These are phyloP conservation scores for Tuber calosporum DNA, from an alignment of 495 filamentous ascomycete genomes.

Conservation along the genomic window DNA sequence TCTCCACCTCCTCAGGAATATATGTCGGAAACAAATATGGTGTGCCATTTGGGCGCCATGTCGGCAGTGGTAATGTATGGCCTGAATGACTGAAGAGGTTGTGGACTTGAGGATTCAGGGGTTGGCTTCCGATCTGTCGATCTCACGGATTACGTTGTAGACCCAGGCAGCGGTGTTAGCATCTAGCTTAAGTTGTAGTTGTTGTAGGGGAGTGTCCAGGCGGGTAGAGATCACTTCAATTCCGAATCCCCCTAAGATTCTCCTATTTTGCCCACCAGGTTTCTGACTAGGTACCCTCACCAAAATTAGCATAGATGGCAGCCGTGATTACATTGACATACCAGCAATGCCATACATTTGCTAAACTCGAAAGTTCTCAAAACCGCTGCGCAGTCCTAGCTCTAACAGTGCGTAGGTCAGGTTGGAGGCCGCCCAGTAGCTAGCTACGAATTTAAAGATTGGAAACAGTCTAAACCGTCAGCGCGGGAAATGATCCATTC, in stretches of 20 bases:
- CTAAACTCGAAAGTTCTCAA: slow-evolving; percentile 84
- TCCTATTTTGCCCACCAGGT: slow-evolving; percentile 92
- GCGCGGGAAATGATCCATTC: neutral
- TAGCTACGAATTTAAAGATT: too few species aligned
- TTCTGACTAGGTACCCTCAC: slow-evolving; percentile 51
- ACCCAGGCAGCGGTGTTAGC: slow-evolving; percentile 86
- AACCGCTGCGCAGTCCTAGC: slow-evolving; percentile 76
- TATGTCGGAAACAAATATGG: slow-evolving; percentile 89
- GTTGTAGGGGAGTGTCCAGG: slow-evolving; percentile 62
- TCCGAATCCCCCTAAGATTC: slow-evolving; percentile 64
- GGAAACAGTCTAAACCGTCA: slow-evolving; percentile 51
- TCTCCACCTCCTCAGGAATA: slow-evolving; percentile 52
- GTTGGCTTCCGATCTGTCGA: slow-evolving; percentile 82
- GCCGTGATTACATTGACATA: neutral
- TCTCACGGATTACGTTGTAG: slow-evolving; percentile 74
- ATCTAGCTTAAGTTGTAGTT: slow-evolving; percentile 69
- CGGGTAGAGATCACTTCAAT: slow-evolving; percentile 76
- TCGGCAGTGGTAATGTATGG: slow-evolving; percentile 74
- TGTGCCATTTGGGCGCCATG: slow-evolving; percentile 77
- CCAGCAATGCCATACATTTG: slow-evolving; percentile 54
- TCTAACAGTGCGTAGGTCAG: slow-evolving; percentile 49
- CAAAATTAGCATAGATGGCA: neutral
- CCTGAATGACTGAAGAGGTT: slow-evolving; percentile 86
- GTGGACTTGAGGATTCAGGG: slow-evolving; percentile 89
- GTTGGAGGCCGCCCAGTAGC: too few species aligned